phyloP scores from a whole-genome alignment of 345 rosid genomes.

The Gossypium australe region DNA sequence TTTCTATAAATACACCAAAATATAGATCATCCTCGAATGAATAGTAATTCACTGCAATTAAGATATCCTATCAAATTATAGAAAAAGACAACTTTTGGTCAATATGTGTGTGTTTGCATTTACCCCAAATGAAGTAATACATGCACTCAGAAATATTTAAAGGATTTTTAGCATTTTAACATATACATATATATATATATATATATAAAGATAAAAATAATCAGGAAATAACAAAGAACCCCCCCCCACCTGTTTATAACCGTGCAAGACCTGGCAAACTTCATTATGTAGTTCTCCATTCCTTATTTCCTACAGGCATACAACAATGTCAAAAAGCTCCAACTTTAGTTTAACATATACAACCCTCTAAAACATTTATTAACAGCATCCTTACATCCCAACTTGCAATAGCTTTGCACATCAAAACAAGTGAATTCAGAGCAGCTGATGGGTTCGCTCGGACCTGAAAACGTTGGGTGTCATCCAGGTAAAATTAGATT shows the following conservation, averaged over 20 bases:
- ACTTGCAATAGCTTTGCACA: constrained; percentile 93
- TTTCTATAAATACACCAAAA: neutral
- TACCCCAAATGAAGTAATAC: no score
- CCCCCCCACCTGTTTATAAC: constrained; percentile 73
- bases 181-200: neutral
- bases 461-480: constrained; percentile 39
- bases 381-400: constrained; percentile 69
- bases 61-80: no score
- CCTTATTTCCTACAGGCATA: constrained; percentile 63
- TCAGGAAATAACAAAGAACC: neutral
- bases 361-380: constrained; percentile 12
- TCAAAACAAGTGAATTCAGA: constrained; percentile 71
- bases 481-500: constrained; percentile 7
- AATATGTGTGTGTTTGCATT: no score
- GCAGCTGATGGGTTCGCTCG: constrained; percentile 91
- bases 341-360: neutral
- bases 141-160: neutral
- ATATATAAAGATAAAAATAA: no score
- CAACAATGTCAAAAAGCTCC: neutral
- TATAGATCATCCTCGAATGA: neutral
- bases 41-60: neutral
- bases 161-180: neutral
- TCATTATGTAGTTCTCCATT: constrained; percentile 82
- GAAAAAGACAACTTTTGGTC: no score
- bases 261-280: constrained; percentile 86